Evolutionary conservation across 1,139 yeast species (phyloP), one percentile per base, ranked within the genome.

Genomic region (Saccharomyces hybrid): DNA sequence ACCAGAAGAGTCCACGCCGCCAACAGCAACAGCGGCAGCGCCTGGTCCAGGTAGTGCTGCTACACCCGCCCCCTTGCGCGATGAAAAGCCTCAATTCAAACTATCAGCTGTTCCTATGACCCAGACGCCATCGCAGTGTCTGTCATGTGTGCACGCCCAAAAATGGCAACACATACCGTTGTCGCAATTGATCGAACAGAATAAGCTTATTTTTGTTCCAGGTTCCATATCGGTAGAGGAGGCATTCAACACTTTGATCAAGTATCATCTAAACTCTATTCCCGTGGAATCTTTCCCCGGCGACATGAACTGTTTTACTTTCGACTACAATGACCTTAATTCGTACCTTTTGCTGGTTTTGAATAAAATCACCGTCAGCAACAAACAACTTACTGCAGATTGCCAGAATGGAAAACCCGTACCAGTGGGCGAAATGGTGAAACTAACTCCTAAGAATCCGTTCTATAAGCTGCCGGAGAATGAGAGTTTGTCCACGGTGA

Each of bases 291-390:
- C 76, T 65, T 58, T 63, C 49, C 74, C 76, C 3, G 73, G 77
- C 51, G 85, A 81, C 62, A 74, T 83, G 61, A 80, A 85, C 61
- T 86, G 95, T 64, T 73, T 83, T 56, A 86, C 96, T 0, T 93
- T 93, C 71, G 98, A 93, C 71, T 93, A 89, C 71, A 81, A 95
- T 31, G 98, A 93, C 71, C 78, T 93, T 69, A 90, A 88, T 66
- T 84, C 97, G 9, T 90, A 89, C 68, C 74, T 88, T 60, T 73
- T 88, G 59, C 73, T 88, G 58, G 87, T 88, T 26, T 76, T 88
- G 76, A 87, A 89, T 62, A 84, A 83, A 64, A 76, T 83, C 32
- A 71, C 71, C 28, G 68, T 78, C 28, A 75, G 76, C 56, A 64
- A 68, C 53, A 61, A 62, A 42, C 56, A 60, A 42, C 62, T 68